Evolutionary conservation across 2,329 filamentous ascomycete species (phyloP), one percentile per base, ranked within the genome.

Genomic region (Domatiomyces catenatus): DNA sequence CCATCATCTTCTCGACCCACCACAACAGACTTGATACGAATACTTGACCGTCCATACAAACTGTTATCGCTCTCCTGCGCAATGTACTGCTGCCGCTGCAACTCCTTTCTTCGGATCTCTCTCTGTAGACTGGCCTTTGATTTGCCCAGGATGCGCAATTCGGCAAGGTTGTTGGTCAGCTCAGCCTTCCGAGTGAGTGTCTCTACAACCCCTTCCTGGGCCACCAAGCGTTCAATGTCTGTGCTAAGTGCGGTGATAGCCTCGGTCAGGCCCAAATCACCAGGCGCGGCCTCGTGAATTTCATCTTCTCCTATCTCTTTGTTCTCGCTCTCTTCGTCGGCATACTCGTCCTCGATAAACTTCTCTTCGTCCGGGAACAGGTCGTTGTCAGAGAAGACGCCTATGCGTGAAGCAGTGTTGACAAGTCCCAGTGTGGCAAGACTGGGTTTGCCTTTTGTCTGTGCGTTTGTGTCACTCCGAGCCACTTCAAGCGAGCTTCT

Each of bases 1-100:
- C 90, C 90, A 60, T 95, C 89, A 24, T 90, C 84, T 57, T 96
- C 92, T 54, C 81, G 83, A 5, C 88, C 90, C 12, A 95, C 86
- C 69, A 94, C 87, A 49, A 94, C 89, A 0, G 86, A 86, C 62
- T 92, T 92, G 63, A 98, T 95, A 59, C 79, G 84, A 60, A 96
- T 80, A 0, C 81, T 86, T 2, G 92, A 90, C 17, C 90, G 84
- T 2, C 92, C 92, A 61, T 94, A 96, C 20, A 98, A 73, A 65
- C 88, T 94, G 66, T 94, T 98, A 64, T 98, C 93, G 62, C 88
- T 95, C 67, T 98, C 92, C 67, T 98, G 92, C 6, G 96, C 81
- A 45, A 94, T 86, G 60, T 98, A 98, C 64, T 98, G 93, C 66
- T 94, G 92, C 48, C 89, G 79, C 64, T 98, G 92, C 62, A 98